Evolutionary conservation across 2,329 filamentous ascomycete genomes (phyloP), one percentile per base, ranked within the genome.

Genomic region (Fusarium denticulatum): DNA sequence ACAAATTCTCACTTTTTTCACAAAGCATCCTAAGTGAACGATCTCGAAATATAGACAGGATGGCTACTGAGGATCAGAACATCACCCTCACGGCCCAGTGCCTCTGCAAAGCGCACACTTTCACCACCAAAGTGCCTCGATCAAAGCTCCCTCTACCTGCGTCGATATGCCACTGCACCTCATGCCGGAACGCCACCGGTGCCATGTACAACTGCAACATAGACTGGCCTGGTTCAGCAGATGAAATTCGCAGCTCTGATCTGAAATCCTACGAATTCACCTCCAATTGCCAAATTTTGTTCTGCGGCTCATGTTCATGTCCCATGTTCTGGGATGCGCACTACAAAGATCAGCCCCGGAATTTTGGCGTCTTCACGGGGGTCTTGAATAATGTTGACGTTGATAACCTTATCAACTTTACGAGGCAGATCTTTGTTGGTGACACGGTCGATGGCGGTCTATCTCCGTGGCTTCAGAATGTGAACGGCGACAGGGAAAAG

Each of bases 361-460:
- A 74, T 6, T 60, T 77, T 6, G 78, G 72, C 16, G 82, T 85
- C 0, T 79, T 84, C 5, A 84, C 83, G 1, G 86, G 86, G 2
- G 73, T 77, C 0, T 71, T 87, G 39, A 58, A 61, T 0, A 84
- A 85, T 46, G 57, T 78, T 2, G 68, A 75, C 0, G 34, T 62
- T 6, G 47, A 57, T 1, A 71, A 76, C 12, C 47, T 87, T 13
- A 57, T 86, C 30, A 70, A 71, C 16, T 79, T 82, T 42, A 69
- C 56, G 1, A 66, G 81, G 4, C 84, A 88, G 61, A 82, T 86
- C 7, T 88, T 84, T 64, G 79, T 88, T 2, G 82, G 78, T 2
- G 87, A 89, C 62, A 89, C 88, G 1, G 34, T 81, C 4, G 88
- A 90, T 73, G 88, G 88, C 6, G 88, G 88, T 0, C 82, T 86